A percentile compares a stretch with the other conserved stretches of the same genome.
phyloP scores from a whole-genome alignment of 495 filamentous ascomycete species.

The Aspergillus biplanus region DNA sequence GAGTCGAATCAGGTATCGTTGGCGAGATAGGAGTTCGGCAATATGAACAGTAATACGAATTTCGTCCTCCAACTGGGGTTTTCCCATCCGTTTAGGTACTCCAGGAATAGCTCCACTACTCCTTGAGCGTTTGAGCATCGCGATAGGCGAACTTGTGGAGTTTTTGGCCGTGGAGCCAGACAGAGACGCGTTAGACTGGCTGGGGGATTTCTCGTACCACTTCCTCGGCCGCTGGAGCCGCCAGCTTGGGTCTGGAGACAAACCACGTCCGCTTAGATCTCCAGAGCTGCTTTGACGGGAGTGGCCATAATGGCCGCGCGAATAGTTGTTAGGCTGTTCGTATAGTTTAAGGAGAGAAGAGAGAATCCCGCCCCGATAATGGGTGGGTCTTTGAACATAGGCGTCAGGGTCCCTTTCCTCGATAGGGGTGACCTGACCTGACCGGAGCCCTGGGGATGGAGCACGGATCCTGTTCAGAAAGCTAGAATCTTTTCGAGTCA shows the following conservation, averaged over 20 bases:
- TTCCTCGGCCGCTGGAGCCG: slow-evolving; percentile 51
- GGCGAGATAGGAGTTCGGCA: slow-evolving; percentile 78
- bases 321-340: slow-evolving; percentile 38
- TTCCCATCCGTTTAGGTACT: slow-evolving; percentile 50
- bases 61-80: slow-evolving; percentile 60
- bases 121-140: slow-evolving; percentile 49
- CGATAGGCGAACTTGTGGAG: slow-evolving; percentile 36
- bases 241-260: slow-evolving; percentile 43
- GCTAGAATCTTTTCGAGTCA: slow-evolving; percentile 42
- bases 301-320: slow-evolving; percentile 37
- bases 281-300: slow-evolving; percentile 40
- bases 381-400: slow-evolving; percentile 68
- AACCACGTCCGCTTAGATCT: slow-evolving; percentile 35
- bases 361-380: slow-evolving; percentile 78
- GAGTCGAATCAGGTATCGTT: slow-evolving; percentile 81
- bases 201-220: slow-evolving; percentile 66
- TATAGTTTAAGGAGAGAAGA: slow-evolving; percentile 80
- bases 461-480: slow-evolving; percentile 43
- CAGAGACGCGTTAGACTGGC: slow-evolving; percentile 53
- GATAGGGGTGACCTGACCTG: slow-evolving; percentile 62
- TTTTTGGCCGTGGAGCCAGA: slow-evolving; percentile 51
- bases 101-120: slow-evolving; percentile 44
- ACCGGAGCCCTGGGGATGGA: slow-evolving; percentile 48
- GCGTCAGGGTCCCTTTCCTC: slow-evolving; percentile 63
- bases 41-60: slow-evolving; percentile 88